These are phyloP conservation scores for Blastobotrys serpentis DNA, from an alignment of 1,139 yeast species.

Conservation along the genomic window DNA sequence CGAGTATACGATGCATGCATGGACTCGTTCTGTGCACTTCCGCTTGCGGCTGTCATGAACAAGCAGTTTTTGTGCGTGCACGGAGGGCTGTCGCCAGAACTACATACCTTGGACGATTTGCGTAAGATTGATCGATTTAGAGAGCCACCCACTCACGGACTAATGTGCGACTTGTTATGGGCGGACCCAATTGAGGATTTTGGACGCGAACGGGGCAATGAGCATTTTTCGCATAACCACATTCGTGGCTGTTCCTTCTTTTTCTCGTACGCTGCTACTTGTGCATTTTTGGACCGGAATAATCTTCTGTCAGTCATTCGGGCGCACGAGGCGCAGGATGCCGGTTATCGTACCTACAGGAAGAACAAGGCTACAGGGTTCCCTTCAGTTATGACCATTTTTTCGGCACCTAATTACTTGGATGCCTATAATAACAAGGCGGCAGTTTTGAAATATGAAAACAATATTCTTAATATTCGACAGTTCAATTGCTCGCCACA, in stretches of 20 bases:
- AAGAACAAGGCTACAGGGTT: slow-evolving; percentile 86
- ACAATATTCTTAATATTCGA: slow-evolving; percentile 90
- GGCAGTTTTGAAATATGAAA: slow-evolving; percentile 85
- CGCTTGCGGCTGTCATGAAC: slow-evolving; percentile 92
- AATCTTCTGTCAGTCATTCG: slow-evolving; percentile 80
- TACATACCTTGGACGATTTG: slow-evolving; percentile 69
- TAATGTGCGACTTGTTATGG: slow-evolving; percentile 96
- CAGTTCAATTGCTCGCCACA: slow-evolving; percentile 93
- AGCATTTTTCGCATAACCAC: slow-evolving; percentile 61
- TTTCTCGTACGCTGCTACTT: slow-evolving; percentile 80
- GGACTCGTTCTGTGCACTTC: slow-evolving; percentile 80
- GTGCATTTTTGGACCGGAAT: slow-evolving; percentile 76
- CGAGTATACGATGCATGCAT: slow-evolving; percentile 73
- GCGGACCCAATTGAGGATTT: slow-evolving; percentile 91
- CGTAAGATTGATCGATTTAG: slow-evolving; percentile 72
- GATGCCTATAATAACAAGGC: slow-evolving; percentile 95
- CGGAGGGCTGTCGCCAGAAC: slow-evolving; percentile 93
- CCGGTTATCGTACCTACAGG: slow-evolving; percentile 93
- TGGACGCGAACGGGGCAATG: slow-evolving; percentile 64
- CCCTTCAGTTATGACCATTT: slow-evolving; percentile 87
- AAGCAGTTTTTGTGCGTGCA: slow-evolving; percentile 95
- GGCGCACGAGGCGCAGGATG: slow-evolving; percentile 98
- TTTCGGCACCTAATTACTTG: slow-evolving; percentile 93
- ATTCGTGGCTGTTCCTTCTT: slow-evolving; percentile 94
- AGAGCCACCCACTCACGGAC: slow-evolving; percentile 91